These are phyloP conservation scores for Puccinia polysora DNA, from an alignment of 1,284 basidiomycete species.

Conservation along the genomic window DNA sequence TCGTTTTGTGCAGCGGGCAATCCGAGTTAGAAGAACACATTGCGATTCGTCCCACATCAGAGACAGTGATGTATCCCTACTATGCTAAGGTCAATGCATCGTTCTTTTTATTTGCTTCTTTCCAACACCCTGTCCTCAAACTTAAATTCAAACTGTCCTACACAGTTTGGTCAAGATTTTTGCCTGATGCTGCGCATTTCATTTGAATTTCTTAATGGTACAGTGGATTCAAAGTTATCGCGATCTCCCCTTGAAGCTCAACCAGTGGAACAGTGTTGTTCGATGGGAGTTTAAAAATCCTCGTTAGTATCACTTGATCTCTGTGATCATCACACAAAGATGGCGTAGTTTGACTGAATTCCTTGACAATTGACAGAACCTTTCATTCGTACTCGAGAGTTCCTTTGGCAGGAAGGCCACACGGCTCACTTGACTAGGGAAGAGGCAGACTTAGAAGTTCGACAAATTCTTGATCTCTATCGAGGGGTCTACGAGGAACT, in stretches of 20 bases:
- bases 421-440: constrained; percentile 83
- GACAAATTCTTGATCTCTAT: constrained; percentile 91
- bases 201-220: constrained; percentile 62
- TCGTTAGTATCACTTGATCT: constrained; percentile 56
- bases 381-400: constrained; percentile 97
- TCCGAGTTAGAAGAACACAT: constrained; percentile 95
- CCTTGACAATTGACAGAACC: constrained; percentile 62
- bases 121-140: no score
- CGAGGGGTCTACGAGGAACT: constrained; percentile 93
- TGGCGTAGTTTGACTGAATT: constrained; percentile 47
- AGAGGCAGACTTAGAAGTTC: constrained; percentile 87
- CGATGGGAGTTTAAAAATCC: constrained; percentile 99
- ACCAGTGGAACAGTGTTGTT: constrained; percentile 99
- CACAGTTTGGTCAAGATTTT: no score
- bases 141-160: no score
- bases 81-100: constrained; percentile 49
- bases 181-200: not conserved
- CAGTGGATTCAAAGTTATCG: constrained; percentile 97
- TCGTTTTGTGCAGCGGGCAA: constrained; percentile 62
- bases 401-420: constrained; percentile 99
- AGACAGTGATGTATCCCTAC: constrained; percentile 91
- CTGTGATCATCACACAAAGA: not conserved
- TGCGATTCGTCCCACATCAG: constrained; percentile 94
- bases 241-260: constrained; percentile 92
- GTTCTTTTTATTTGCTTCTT: not conserved